Conservation (phyloP, 1,284 basidiomycete species). For the Moesziomyces parantarcticus region DNA sequence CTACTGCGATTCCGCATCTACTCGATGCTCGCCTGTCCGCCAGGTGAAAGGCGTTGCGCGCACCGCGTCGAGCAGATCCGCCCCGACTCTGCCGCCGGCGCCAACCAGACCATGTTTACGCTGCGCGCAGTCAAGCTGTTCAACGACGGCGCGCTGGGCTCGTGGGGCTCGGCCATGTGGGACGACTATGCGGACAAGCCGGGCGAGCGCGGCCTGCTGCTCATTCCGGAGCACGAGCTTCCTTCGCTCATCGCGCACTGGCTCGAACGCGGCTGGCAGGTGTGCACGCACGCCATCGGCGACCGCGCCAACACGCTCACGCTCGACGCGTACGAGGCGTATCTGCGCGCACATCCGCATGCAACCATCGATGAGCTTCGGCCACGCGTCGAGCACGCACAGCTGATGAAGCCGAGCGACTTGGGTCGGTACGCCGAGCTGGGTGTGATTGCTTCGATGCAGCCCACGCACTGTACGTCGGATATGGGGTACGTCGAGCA, state of each 20-base stretch:
- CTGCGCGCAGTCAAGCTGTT: conserved; percentile 78
- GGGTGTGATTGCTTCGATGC: conserved; percentile 88
- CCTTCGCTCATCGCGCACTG: conserved; percentile 40
- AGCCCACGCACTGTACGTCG: conserved; percentile 86
- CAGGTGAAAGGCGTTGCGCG: conserved; percentile 31
- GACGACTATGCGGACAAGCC: conserved; percentile 79
- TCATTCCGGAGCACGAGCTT: conserved; percentile 40
- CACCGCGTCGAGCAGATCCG: conserved; percentile 19
- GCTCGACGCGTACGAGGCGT: conserved; percentile 69
- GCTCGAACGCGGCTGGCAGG: conserved; percentile 51
- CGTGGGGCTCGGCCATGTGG: conserved; percentile 87
- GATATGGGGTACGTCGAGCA: conserved; percentile 81
- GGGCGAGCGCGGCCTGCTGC: conserved; percentile 44
- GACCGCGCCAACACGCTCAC: conserved; percentile 85
- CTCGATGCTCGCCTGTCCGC: conserved; percentile 51
- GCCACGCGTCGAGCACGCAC: conserved; percentile 88
- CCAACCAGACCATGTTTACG: conserved; percentile 17
- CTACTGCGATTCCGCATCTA: conserved; percentile 50
- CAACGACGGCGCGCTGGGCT: conserved; percentile 85
- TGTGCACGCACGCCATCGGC: conserved; percentile 81
- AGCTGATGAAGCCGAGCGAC: conserved; percentile 76
- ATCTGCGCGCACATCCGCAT: conserved; percentile 15
- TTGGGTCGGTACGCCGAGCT: conserved; percentile 77
- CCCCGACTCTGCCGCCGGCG: not conserved
- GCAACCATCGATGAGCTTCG: conserved; percentile 69